phyloP scores from a whole-genome alignment of 192 early-diverging fungal species.

The Coemansia javaensis region DNA sequence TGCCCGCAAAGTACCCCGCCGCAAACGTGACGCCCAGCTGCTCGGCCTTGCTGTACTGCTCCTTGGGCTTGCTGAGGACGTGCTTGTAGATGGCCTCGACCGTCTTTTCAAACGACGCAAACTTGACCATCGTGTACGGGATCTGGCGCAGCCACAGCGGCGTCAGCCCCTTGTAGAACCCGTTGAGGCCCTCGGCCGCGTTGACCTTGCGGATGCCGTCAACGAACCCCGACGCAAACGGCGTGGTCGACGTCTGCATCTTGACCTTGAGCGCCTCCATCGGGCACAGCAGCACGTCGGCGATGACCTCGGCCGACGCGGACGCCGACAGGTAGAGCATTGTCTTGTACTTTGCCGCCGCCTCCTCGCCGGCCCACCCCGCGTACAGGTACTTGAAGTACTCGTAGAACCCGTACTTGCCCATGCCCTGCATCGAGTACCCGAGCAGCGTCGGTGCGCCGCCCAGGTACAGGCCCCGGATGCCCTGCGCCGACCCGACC shows the following conservation, averaged over 20 bases:
- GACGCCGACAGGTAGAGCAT: constrained; percentile 66
- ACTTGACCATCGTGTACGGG: constrained; percentile 84
- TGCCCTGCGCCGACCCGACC: constrained; percentile 60
- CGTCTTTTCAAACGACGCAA: constrained; percentile 76
- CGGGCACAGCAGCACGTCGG: constrained; percentile 79
- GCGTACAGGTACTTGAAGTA: constrained; percentile 77
- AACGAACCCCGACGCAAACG: constrained; percentile 64
- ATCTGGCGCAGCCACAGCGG: constrained; percentile 81
- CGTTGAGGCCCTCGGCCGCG: constrained; percentile 58
- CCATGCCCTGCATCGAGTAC: constrained; percentile 78
- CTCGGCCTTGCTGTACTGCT: constrained; percentile 63
- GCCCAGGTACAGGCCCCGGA: constrained; percentile 71
- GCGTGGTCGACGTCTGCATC: constrained; percentile 74
- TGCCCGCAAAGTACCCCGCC: constrained; percentile 84
- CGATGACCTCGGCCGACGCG: constrained; percentile 76
- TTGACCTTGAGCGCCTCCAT: constrained; percentile 83
- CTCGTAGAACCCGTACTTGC: constrained; percentile 91
- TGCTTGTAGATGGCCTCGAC: constrained; percentile 64
- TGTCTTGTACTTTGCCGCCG: constrained; percentile 70
- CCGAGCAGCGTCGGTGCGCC: constrained; percentile 74
- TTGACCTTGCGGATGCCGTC: constrained; percentile 62
- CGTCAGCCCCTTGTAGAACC: constrained; percentile 66
- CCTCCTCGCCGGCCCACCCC: constrained; percentile 60
- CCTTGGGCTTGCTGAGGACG: constrained; percentile 60
- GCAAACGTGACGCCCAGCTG: constrained; percentile 76